Percentiles rank a stretch among this genome's conserved stretches.
Evolutionary conservation across 2,329 filamentous ascomycete species (phyloP).

Genomic region (Grosmannia penicillata): DNA sequence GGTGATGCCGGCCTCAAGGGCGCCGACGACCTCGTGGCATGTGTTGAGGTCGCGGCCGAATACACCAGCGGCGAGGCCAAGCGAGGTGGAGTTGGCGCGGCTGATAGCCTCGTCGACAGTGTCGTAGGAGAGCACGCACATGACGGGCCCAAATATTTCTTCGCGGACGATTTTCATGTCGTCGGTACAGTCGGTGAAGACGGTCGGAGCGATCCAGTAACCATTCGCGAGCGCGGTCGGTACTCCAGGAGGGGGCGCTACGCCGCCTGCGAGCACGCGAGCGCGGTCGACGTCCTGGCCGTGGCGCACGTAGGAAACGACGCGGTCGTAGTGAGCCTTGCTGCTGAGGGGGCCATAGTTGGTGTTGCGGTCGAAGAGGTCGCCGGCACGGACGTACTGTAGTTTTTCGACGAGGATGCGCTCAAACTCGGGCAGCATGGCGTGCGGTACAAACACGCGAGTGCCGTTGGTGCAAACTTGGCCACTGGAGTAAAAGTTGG

Average conservation of each 20-base stretch:
- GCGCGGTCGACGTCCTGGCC: slow-evolving; percentile 62
- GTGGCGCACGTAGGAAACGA: slow-evolving; percentile 59
- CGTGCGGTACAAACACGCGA: slow-evolving; percentile 62
- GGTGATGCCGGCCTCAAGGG: slow-evolving; percentile 71
- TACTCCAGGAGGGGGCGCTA: slow-evolving; percentile 29
- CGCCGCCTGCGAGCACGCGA: slow-evolving; percentile 57
- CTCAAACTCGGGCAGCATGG: slow-evolving; percentile 36
- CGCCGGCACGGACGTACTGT: slow-evolving; percentile 52
- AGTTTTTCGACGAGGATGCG: slow-evolving; percentile 51
- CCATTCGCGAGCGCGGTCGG: slow-evolving; percentile 38
- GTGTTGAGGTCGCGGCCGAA: slow-evolving; percentile 62
- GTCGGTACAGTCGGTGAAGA: slow-evolving; percentile 79
- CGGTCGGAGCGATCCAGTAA: slow-evolving; percentile 73
- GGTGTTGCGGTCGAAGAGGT: slow-evolving; percentile 54
- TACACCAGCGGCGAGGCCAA: slow-evolving; percentile 73
- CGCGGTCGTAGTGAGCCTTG: slow-evolving; percentile 60
- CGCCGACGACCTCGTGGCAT: slow-evolving; percentile 56
- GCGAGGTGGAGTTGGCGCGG: slow-evolving; percentile 61
- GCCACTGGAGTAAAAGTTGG: slow-evolving; percentile 82
- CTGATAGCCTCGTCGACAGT: slow-evolving; percentile 52
- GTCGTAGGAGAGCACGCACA: slow-evolving; percentile 64
- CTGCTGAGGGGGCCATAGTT: slow-evolving; percentile 81
- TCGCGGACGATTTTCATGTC: slow-evolving; percentile 65
- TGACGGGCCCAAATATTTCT: slow-evolving; percentile 82
- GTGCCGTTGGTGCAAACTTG: slow-evolving; percentile 93